Base-by-base conservation (phyloP, 768 basidiomycete species). In the Naematelia encephala region DNA sequence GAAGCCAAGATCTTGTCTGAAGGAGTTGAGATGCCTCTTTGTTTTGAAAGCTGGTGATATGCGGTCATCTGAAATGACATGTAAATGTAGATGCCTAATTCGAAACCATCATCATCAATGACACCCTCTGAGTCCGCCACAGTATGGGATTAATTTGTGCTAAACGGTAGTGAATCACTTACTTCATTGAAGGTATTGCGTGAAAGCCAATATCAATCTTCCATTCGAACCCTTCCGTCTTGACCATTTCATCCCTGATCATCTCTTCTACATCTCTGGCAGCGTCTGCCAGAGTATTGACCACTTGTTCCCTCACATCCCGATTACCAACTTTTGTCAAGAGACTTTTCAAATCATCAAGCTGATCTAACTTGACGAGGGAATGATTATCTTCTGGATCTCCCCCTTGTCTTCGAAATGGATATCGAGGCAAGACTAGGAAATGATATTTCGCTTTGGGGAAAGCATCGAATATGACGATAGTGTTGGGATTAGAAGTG, bases 21-120 rank as follows among this genome's bases (percentile, higher is more conserved):
- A 96, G 4, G 89, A 88, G 69, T 93, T 92, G 78, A 90, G 89
- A 65, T 96, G 92, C 70, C 87, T 89, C 80, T 94, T 96, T 56
- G 80, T 83, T 78, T 92, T 94, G 80, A 93, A 77, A 52, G 78
- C 79, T 8, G 84, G 81, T 0, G 87, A 86, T 54, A 81, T 81
- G 30, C 91, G 73, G 71, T 96, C 92, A 3, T 84, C 81, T 2
- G 91, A 91, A 39, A 96, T 78, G 53, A 96, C 84, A 71, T 96
- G 92, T 11, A 94, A 76, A 70, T 96, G 75, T 10, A 77, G 25
- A 43, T 73, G 73, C 28, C 75, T 77, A n/a, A n/a, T n/a, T n/a
- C n/a, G n/a, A n/a, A n/a, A n/a, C n/a, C n/a, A 10, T n/a, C n/a
- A n/a, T n/a, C n/a, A n/a, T n/a, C 12, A 22, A 49, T 22, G 12